Percentiles rank a stretch among this genome's conserved stretches.
Conservation (phyloP, 345 rosid genomes). For the Dimocarpus longan region DNA sequence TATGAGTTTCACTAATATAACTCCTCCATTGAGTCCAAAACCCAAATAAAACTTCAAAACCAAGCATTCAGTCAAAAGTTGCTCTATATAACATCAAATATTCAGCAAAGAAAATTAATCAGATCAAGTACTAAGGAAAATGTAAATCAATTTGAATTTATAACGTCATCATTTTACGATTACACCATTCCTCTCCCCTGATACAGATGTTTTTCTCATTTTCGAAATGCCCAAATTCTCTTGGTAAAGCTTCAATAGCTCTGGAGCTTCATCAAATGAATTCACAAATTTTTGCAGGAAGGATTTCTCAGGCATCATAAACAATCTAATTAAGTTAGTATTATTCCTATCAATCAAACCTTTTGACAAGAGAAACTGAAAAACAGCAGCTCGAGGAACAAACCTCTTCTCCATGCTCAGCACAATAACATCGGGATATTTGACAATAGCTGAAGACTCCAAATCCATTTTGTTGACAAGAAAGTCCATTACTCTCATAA, state of each 20-base stretch:
- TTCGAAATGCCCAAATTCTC: neutral
- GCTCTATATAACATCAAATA: no score
- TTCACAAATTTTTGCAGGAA: slow-evolving; percentile 29
- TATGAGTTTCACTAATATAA: no score
- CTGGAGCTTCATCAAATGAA: slow-evolving; percentile 9
- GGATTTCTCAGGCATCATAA: neutral
- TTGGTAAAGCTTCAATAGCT: slow-evolving; percentile 27
- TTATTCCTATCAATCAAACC: slow-evolving; percentile 28
- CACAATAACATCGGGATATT: neutral
- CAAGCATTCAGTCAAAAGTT: no score
- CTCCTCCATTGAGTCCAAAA: no score
- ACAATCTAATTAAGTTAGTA: neutral
- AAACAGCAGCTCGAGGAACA: slow-evolving; percentile 36
- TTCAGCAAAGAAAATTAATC: no score
- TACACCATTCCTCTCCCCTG: neutral
- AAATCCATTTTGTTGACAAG: slow-evolving; percentile 13
- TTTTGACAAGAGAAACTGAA: slow-evolving; percentile 21
- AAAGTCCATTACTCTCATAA: slow-evolving; percentile 24
- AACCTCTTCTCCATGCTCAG: slow-evolving; percentile 34
- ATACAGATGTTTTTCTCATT: neutral
- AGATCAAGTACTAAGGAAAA: no score
- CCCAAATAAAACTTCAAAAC: no score
- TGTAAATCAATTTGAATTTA: no score
- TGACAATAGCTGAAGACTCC: slow-evolving; percentile 20
- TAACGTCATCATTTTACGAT: no score